These are phyloP conservation scores for Populus alba DNA, from an alignment of 345 rosid species.

Conservation along the genomic window DNA sequence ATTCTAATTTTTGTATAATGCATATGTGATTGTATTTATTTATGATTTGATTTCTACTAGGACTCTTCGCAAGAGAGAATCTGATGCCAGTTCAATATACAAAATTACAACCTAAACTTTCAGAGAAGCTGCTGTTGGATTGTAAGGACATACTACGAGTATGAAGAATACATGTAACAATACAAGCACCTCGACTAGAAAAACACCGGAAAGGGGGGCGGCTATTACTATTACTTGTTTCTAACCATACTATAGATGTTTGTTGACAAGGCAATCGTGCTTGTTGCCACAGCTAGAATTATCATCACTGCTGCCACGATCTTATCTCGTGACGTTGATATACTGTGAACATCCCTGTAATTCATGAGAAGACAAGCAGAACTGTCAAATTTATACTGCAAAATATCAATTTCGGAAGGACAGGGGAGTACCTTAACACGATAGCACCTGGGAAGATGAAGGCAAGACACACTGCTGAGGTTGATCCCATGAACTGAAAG, in stretches of 20 bases:
- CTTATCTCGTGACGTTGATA: constrained; percentile 40
- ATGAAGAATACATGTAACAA: not conserved
- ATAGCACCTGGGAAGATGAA: constrained; percentile 85
- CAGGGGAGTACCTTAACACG: constrained; percentile 53
- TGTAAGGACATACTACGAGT: not conserved
- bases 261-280: constrained; percentile 48
- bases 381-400: not conserved
- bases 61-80: no score
- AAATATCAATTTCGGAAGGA: not conserved
- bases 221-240: constrained; percentile 10
- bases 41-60: no score
- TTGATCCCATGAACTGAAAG: constrained; percentile 86
- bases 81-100: not conserved
- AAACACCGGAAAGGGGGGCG: not conserved
- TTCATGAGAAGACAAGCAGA: not conserved
- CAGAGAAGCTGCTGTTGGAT: not conserved
- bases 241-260: constrained; percentile 26
- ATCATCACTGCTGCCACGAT: constrained; percentile 41
- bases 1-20: no score
- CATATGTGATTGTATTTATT: no score
- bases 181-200: not conserved
- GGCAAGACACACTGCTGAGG: constrained; percentile 71
- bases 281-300: constrained; percentile 42
- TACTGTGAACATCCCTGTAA: constrained; percentile 49
- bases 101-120: not conserved